phyloP scores from a whole-genome alignment of 2,329 filamentous ascomycete species.

The Calonectria henricotiae region DNA sequence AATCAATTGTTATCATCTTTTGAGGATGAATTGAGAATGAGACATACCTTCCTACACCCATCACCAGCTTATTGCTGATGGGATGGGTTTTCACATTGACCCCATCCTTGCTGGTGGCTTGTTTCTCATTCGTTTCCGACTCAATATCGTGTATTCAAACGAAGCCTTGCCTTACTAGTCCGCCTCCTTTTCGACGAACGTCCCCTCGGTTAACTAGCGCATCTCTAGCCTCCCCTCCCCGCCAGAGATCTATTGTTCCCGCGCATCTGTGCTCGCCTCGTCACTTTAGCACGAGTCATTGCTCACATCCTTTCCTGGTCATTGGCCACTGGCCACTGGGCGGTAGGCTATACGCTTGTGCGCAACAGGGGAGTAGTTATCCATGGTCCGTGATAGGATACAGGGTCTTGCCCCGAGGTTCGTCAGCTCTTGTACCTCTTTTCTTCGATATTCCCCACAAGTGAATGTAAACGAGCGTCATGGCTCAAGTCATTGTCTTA shows the following conservation, averaged over 20 bases:
- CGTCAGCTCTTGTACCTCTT: conserved; percentile 19
- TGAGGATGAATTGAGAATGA: background rate
- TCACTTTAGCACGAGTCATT: conserved; percentile 28
- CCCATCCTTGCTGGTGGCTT: background rate
- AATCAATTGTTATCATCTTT: background rate
- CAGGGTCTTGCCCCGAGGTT: conserved; percentile 4
- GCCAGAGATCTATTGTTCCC: conserved; percentile 26
- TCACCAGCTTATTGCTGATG: background rate
- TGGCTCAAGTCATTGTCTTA: conserved; percentile 26
- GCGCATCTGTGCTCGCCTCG: conserved; percentile 10
- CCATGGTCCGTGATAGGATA: conserved; percentile 14
- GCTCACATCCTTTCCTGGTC: background rate
- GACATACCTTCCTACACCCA: background rate
- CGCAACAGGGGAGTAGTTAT: background rate
- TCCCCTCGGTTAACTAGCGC: conserved; percentile 21
- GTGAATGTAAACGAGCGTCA: conserved; percentile 17
- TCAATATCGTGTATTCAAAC: background rate
- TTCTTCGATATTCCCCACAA: conserved; percentile 5
- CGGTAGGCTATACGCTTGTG: background rate
- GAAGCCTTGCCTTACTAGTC: conserved; percentile 12
- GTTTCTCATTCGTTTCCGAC: conserved; percentile 24
- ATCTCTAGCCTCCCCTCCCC: background rate
- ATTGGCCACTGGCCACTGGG: background rate
- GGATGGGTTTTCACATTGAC: too few relatives aligned
- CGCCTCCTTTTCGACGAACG: conserved; percentile 23